A percentile compares a stretch with the other conserved stretches of the same genome.
Conservation (phyloP, 116 monocot species). For the Phalaenopsis hybrid region DNA sequence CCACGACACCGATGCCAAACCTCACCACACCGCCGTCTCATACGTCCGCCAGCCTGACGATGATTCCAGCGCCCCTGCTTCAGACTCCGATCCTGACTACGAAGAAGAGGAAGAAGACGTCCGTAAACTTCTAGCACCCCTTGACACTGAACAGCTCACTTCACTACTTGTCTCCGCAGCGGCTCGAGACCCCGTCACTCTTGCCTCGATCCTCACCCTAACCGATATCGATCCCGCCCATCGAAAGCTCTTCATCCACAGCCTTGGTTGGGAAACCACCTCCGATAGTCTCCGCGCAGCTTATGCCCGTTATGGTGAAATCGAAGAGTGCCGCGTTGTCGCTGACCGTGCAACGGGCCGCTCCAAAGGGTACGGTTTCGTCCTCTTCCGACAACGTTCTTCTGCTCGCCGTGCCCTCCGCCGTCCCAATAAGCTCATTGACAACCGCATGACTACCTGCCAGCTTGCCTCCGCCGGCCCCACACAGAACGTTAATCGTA, state of each 20-base stretch:
- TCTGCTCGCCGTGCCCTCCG: constrained; percentile 50
- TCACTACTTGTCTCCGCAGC: constrained; percentile 15
- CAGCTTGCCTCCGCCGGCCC: constrained; percentile 71
- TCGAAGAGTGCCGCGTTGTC: constrained; percentile 66
- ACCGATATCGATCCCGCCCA: constrained; percentile 12
- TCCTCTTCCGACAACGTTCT: constrained; percentile 53
- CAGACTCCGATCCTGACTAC: neutral
- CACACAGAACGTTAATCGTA: constrained; percentile 16
- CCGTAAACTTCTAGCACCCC: constrained; percentile 4
- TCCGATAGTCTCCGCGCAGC: neutral
- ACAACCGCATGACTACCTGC: constrained; percentile 71
- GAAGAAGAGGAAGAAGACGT: neutral
- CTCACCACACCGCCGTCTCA: neutral
- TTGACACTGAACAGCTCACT: constrained; percentile 7
- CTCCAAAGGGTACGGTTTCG: constrained; percentile 83
- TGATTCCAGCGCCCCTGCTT: neutral
- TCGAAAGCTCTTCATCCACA: constrained; percentile 19
- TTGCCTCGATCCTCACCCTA: constrained; percentile 1
- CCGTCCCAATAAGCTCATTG: constrained; percentile 68
- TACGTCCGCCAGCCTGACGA: neutral
- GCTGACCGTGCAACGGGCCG: constrained; percentile 46
- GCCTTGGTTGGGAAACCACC: constrained; percentile 9
- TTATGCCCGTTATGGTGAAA: constrained; percentile 7
- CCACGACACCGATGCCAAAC: neutral
- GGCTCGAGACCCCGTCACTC: neutral